These are phyloP conservation scores for Effrenium voratum DNA, from an alignment of 73 alveolate genomes.

Conservation along the genomic window DNA sequence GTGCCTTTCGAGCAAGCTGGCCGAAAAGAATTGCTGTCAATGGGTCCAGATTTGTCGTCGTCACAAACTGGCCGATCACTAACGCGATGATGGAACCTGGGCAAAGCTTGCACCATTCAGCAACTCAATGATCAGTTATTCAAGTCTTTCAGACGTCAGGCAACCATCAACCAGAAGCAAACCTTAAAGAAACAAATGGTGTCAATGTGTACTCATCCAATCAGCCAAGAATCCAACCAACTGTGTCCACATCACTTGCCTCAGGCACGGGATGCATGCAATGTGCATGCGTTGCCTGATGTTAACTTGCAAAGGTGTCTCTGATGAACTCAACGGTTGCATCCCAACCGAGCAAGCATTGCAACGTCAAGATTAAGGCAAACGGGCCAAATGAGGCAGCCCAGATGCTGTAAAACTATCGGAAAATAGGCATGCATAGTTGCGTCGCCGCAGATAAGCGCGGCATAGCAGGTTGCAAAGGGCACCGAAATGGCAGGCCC, in stretches of 20 bases:
- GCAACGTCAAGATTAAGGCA: neutral
- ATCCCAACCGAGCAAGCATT: no score
- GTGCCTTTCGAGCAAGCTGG: slow-evolving; percentile 68
- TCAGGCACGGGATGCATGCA: neutral
- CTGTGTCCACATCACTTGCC: slow-evolving; percentile 92
- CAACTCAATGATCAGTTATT: neutral
- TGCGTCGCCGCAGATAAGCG: slow-evolving; percentile 69
- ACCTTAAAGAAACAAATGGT: neutral
- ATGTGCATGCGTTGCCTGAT: neutral
- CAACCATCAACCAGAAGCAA: no score
- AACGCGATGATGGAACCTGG: slow-evolving; percentile 75
- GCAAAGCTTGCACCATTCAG: no score
- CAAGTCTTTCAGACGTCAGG: neutral
- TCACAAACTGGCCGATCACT: slow-evolving; percentile 65
- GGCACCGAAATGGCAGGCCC: slow-evolving; percentile 91
- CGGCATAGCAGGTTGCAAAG: slow-evolving; percentile 89
- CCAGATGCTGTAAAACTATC: slow-evolving; percentile 41
- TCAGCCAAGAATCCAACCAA: slow-evolving; percentile 55
- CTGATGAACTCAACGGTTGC: no score
- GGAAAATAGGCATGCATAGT: slow-evolving; percentile 65
- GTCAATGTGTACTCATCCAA: neutral
- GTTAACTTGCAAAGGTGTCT: neutral
- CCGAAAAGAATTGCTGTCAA: slow-evolving; percentile 81
- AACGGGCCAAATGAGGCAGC: neutral
- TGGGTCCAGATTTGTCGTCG: slow-evolving; percentile 75